These are phyloP conservation scores for Osmanthus fragrans DNA, from an alignment of 257 asterid genomes.

Conservation along the genomic window DNA sequence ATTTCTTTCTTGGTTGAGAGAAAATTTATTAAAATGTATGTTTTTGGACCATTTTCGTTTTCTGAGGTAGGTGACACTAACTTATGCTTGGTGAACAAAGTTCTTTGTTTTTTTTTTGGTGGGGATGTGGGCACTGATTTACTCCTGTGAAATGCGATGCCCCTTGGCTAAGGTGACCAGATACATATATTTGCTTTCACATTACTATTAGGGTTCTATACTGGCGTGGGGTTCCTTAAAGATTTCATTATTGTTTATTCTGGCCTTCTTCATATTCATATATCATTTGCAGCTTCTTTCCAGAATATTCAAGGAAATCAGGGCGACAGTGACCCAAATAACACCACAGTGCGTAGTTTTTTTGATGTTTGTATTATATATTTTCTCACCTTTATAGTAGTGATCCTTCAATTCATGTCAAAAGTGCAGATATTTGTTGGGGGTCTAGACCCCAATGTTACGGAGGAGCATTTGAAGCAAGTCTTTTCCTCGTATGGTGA, in stretches of 20 bases:
- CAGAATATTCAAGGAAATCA: constrained; percentile 66
- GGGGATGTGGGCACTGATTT: neutral
- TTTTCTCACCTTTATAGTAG: neutral
- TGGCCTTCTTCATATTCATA: constrained; percentile 25
- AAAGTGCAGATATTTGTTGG: constrained; percentile 82
- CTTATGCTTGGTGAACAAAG: neutral
- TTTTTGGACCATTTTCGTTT: neutral
- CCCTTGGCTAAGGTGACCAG: neutral
- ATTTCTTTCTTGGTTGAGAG: neutral
- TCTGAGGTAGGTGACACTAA: neutral
- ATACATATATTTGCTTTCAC: neutral
- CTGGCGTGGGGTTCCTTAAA: neutral
- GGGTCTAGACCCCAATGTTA: constrained; percentile 72
- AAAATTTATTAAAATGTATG: neutral
- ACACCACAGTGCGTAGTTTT: constrained; percentile 76
- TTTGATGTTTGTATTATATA: constrained; percentile 10
- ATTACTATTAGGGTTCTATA: neutral
- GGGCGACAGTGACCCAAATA: constrained; percentile 88
- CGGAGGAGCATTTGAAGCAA: constrained; percentile 80
- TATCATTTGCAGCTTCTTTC: constrained; percentile 64
- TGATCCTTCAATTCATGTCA: constrained; percentile 14
- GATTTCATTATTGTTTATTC: constrained; percentile 6
- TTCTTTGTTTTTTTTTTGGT: neutral
- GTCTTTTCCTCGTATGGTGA: constrained; percentile 81
- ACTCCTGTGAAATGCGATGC: neutral